Conservation (phyloP, 345 rosid genomes). For the Gossypium mustelinum region DNA sequence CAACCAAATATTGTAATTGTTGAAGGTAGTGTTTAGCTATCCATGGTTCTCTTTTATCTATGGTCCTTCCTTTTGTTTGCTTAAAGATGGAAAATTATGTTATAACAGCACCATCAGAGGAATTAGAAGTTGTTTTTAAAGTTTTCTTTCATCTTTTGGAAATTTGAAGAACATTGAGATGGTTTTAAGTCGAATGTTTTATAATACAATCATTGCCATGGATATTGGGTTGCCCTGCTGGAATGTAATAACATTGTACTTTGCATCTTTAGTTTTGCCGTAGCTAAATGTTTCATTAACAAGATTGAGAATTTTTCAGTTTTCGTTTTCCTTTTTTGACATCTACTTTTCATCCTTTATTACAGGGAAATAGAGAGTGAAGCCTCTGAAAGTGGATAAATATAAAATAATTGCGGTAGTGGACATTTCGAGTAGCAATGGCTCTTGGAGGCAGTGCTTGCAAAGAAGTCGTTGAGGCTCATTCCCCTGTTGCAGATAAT, state of each 20-base stretch:
- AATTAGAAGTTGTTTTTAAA: neutral
- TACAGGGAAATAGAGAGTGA: no score
- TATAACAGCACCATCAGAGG: neutral
- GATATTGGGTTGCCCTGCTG: neutral
- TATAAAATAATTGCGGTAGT: no score
- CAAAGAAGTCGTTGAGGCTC: constrained; percentile 38
- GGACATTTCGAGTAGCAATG: constrained; percentile 12
- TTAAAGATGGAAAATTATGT: neutral
- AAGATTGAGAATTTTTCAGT: neutral
- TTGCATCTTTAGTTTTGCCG: no score
- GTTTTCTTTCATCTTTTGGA: neutral
- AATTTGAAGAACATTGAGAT: neutral
- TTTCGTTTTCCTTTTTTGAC: neutral
- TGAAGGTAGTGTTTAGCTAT: constrained; percentile 9
- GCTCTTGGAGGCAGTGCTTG: constrained; percentile 42
- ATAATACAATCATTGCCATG: neutral
- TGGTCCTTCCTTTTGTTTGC: neutral
- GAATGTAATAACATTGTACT: neutral
- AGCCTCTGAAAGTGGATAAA: no score
- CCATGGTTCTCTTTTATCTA: neutral
- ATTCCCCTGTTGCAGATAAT: constrained; percentile 18
- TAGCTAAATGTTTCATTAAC: neutral
- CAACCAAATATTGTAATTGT: no score
- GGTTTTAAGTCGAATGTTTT: neutral
- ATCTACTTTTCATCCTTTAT: no score